A percentile compares a stretch with the other conserved stretches of the same genome.
Conservation (phyloP, 805 yeast genomes). For the Wickerhamiella musiphila region DNA sequence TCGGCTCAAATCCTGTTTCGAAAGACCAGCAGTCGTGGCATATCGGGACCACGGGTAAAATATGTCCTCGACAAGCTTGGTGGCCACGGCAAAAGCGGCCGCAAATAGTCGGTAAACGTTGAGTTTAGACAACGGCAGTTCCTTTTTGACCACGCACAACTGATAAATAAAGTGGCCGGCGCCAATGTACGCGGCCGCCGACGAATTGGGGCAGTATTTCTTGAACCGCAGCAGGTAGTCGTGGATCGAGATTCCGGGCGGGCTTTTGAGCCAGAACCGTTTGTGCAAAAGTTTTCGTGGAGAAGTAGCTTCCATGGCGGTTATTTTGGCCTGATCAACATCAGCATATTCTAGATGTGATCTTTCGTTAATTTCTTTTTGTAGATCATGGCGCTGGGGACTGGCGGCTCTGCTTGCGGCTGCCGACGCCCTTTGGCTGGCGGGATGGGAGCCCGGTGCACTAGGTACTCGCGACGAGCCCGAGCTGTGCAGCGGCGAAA, state of each 20-base stretch:
- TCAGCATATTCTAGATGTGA: too few relatives aligned
- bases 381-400: too few relatives aligned
- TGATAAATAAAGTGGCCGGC: conserved; percentile 22
- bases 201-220: conserved; percentile 24
- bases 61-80: conserved; percentile 32
- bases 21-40: conserved; percentile 32
- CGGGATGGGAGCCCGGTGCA: too few relatives aligned
- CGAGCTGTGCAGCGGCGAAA: too few relatives aligned
- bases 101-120: conserved; percentile 29
- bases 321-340: too few relatives aligned
- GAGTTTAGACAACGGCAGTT: conserved; percentile 21
- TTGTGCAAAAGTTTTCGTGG: conserved; percentile 5
- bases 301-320: too few relatives aligned
- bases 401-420: too few relatives aligned
- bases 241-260: conserved; percentile 17
- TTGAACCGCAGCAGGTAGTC: conserved; percentile 23
- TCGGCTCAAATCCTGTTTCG: conserved; percentile 27
- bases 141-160: conserved; percentile 18
- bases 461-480: too few relatives aligned
- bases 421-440: too few relatives aligned
- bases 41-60: conserved; percentile 30
- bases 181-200: conserved; percentile 24
- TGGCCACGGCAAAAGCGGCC: conserved; percentile 29
- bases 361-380: too few relatives aligned
- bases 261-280: conserved; percentile 15